Evolutionary conservation across 805 yeast species (phyloP).

Genomic region (Kazachstania viticola): DNA sequence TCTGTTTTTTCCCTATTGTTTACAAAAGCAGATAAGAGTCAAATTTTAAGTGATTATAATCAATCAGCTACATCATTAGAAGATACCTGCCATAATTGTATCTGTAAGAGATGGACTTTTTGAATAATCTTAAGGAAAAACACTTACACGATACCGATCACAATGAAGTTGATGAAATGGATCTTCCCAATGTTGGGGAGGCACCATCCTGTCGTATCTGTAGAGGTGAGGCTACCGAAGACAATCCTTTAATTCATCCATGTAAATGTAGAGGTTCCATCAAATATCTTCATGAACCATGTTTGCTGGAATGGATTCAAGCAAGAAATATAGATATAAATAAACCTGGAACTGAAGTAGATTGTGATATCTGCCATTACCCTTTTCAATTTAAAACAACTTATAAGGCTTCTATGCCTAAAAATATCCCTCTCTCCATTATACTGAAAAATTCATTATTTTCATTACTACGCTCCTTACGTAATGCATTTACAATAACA

Average conservation of each 20-base stretch:
- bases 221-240: slow-evolving; percentile 74
- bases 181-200: neutral
- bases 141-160: neutral
- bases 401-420: slow-evolving; percentile 56
- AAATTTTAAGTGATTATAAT: too few relatives aligned
- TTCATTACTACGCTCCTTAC: slow-evolving; percentile 9
- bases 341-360: slow-evolving; percentile 36
- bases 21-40: too few relatives aligned
- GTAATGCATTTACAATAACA: slow-evolving; percentile 8
- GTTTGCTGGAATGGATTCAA: slow-evolving; percentile 78
- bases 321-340: slow-evolving; percentile 24
- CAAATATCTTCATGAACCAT: slow-evolving; percentile 85
- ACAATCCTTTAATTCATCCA: slow-evolving; percentile 79
- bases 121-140: too few relatives aligned
- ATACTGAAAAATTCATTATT: slow-evolving; percentile 32
- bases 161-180: neutral
- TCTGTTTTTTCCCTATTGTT: too few relatives aligned
- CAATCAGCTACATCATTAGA: too few relatives aligned
- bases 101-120: too few relatives aligned
- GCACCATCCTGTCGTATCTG: slow-evolving; percentile 71
- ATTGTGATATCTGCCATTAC: slow-evolving; percentile 83
- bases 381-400: slow-evolving; percentile 58
- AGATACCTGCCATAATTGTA: too few relatives aligned
- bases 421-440: slow-evolving; percentile 41
- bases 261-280: slow-evolving; percentile 93